Conservation (phyloP, 202 grass and related monocot species). For the Eragrostis tef region DNA sequence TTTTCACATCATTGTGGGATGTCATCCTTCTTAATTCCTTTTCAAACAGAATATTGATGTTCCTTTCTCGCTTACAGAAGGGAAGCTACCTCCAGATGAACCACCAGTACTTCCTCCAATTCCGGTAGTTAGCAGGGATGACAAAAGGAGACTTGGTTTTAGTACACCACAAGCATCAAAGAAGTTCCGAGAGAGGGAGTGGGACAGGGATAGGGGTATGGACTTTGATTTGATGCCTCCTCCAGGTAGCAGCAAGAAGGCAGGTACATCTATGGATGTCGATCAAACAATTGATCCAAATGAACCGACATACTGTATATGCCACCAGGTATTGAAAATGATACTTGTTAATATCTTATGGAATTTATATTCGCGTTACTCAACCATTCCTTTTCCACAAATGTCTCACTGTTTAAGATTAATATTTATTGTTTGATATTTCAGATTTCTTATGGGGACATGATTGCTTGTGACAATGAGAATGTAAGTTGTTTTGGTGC, state of each 20-base stretch:
- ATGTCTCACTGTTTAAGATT: slow-evolving; percentile 19
- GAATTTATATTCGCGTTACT: slow-evolving; percentile 19
- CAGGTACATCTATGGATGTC: slow-evolving; percentile 59
- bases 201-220: slow-evolving; percentile 83
- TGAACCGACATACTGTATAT: slow-evolving; percentile 97
- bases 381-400: neutral
- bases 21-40: slow-evolving; percentile 15
- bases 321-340: slow-evolving; percentile 75
- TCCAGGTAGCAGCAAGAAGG: slow-evolving; percentile 89
- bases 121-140: slow-evolving; percentile 65
- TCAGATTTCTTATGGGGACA: slow-evolving; percentile 96
- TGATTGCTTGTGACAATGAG: slow-evolving; percentile 98
- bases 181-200: slow-evolving; percentile 78
- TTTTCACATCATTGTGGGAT: slow-evolving; percentile 25
- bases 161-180: slow-evolving; percentile 88
- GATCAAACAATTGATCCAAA: slow-evolving; percentile 89
- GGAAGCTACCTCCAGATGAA: slow-evolving; percentile 83
- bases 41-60: slow-evolving; percentile 21
- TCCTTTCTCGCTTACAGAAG: slow-evolving; percentile 63
- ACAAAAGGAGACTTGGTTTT: slow-evolving; percentile 70
- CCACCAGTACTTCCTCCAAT: slow-evolving; percentile 71
- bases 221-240: slow-evolving; percentile 96
- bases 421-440: slow-evolving; percentile 44
- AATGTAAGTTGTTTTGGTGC: slow-evolving; percentile 71
- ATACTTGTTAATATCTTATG: slow-evolving; percentile 16